These are phyloP conservation scores for Magnolia changhungtana DNA, from an alignment of 164 flowering plant species.

Conservation along the genomic window DNA sequence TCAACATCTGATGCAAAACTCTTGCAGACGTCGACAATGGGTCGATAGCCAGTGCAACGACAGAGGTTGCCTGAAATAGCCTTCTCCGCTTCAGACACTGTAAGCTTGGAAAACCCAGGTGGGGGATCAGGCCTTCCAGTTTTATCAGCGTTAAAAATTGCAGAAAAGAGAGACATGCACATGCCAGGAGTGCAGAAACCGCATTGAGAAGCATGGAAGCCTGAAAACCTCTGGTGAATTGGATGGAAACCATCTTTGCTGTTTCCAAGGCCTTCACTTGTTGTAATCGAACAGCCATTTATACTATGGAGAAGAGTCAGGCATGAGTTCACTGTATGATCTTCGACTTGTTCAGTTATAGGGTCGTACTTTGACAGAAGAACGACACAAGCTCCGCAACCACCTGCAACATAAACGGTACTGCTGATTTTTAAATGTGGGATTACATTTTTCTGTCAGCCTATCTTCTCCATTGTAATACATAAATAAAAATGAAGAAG, in stretches of 20 bases:
- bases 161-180: constrained; percentile 79
- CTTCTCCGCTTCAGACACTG: constrained; percentile 67
- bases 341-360: constrained; percentile 51
- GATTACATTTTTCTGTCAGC: neutral
- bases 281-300: constrained; percentile 77
- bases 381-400: constrained; percentile 95
- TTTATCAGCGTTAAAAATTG: constrained; percentile 71
- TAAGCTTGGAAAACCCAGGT: constrained; percentile 81
- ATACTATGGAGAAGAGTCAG: constrained; percentile 81
- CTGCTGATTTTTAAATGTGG: neutral
- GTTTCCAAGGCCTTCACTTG: constrained; percentile 87
- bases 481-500: neutral
- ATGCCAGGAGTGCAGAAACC: constrained; percentile 97
- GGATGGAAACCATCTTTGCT: constrained; percentile 75
- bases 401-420: constrained; percentile 47
- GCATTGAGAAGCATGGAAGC: constrained; percentile 95
- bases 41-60: constrained; percentile 93
- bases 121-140: constrained; percentile 40
- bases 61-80: constrained; percentile 81
- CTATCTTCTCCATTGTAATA: too few relatives aligned
- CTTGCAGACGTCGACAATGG: constrained; percentile 89
- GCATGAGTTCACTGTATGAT: constrained; percentile 69
- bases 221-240: constrained; percentile 75
- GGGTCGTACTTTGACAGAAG: constrained; percentile 75
- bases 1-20: constrained; percentile 86